Base-by-base conservation (phyloP, 1,284 basidiomycete genomes). In the Microbotryum saponariae region DNA sequence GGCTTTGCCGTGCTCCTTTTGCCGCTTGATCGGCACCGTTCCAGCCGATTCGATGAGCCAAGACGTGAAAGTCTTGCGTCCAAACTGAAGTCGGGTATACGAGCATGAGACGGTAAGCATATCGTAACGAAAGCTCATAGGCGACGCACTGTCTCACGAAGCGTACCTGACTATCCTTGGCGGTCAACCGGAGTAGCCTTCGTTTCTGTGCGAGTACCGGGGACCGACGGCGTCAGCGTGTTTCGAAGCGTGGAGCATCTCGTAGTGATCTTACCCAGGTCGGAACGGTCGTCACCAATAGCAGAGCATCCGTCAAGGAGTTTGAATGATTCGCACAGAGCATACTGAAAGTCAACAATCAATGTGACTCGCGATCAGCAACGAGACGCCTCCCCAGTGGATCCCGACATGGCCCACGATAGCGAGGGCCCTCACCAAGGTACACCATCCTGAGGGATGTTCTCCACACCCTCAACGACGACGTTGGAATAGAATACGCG, bases 401-500 rank as follows among this genome's bases (percentile, higher is more conserved):
- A 42, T 18, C 37, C 37, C 16, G 14, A 42, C 37, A 42, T 3
- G 1, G 37, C 37, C 37, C 16, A 14, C 14, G 12, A 42, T 18
- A 18, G 37, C 37, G 77, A 65, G 76, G 48, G 21, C 9, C 70
- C 79, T 69, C 69, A 88, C 86, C 87, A 89, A 67, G 88, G 85
- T 59, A 79, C 77, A 4, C 89, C 88, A 27, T 81, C 83, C 66
- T 78, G 74, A 25, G 88, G 87, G 58, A 91, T 83, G 51, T 83
- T 76, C 52, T 87, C 78, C 2, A 79, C 78, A 71, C 88, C 87
- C 74, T 91, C 88, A 21, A 91, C 81, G n/a, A 91, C 87, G 60
- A 91, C 89, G 12, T 85, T 83, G 2, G 88, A 87, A 74, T 91
- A 91, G 77, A 91, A 91, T 66, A 90, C 87, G 73, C 87, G 87